Conservation (phyloP, 1,284 basidiomycete genomes). For the Vanrija sp. region DNA sequence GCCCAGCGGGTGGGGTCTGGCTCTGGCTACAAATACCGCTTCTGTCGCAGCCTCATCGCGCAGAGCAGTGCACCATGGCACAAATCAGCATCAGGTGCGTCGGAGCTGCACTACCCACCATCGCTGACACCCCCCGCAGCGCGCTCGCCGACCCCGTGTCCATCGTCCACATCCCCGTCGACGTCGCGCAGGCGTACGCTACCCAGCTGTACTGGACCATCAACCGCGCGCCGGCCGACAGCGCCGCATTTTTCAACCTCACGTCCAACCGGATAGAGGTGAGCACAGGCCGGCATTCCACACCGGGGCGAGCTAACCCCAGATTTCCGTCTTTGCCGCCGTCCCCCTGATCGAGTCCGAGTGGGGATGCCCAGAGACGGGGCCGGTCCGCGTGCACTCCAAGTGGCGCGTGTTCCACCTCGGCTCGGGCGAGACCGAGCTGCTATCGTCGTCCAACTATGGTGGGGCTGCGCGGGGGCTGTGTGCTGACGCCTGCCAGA, state of each 20-base stretch:
- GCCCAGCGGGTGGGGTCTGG: no score
- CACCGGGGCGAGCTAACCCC: neutral
- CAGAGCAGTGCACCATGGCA: no score
- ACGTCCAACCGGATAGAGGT: constrained; percentile 43
- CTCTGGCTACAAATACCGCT: no score
- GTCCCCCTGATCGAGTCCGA: constrained; percentile 27
- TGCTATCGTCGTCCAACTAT: constrained; percentile 27
- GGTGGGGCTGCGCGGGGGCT: constrained; percentile 19
- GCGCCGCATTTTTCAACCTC: constrained; percentile 42
- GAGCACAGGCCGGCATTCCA: neutral
- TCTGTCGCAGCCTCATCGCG: no score
- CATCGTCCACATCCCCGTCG: constrained; percentile 41
- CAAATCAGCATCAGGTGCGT: no score
- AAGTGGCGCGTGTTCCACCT: constrained; percentile 47
- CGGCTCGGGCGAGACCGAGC: constrained; percentile 32
- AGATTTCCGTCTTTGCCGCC: constrained; percentile 42
- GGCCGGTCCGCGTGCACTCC: constrained; percentile 21
- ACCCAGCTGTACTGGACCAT: constrained; percentile 43
- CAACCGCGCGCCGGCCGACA: constrained; percentile 22
- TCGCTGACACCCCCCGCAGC: constrained; percentile 20
- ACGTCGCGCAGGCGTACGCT: constrained; percentile 15
- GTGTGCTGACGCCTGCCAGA: constrained; percentile 19
- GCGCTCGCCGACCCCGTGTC: constrained; percentile 33
- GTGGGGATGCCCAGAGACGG: constrained; percentile 20
- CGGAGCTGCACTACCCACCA: neutral